Conservation (phyloP, 2,329 filamentous ascomycete genomes). For the Scedosporium dehoogii region DNA sequence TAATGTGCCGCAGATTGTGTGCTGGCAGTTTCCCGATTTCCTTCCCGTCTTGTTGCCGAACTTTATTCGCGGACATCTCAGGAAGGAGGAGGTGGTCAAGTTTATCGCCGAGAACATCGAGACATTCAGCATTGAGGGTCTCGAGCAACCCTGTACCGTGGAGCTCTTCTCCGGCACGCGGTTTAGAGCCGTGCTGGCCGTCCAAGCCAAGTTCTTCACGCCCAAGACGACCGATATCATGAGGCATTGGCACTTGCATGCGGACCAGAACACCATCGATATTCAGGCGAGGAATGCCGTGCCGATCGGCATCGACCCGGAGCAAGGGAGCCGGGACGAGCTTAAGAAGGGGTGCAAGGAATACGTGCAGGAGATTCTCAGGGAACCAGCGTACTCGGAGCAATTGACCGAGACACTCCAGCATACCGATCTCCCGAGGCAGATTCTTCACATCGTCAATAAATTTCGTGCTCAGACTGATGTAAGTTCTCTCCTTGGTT, state of each 20-base stretch:
- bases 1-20: slow-evolving; percentile 42
- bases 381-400: slow-evolving; percentile 36
- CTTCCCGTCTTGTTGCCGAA: slow-evolving; percentile 39
- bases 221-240: slow-evolving; percentile 36
- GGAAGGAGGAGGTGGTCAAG: slow-evolving; percentile 35
- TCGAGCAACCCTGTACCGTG: slow-evolving; percentile 31
- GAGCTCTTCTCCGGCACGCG: slow-evolving; percentile 36
- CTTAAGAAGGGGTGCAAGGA: slow-evolving; percentile 35
- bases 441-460: slow-evolving; percentile 37
- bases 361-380: slow-evolving; percentile 37
- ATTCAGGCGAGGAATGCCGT: slow-evolving; percentile 32
- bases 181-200: slow-evolving; percentile 34
- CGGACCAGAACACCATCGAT: slow-evolving; percentile 25
- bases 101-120: slow-evolving; percentile 41
- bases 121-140: slow-evolving; percentile 30
- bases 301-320: slow-evolving; percentile 40
- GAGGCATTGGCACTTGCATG: slow-evolving; percentile 39
- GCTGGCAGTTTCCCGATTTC: slow-evolving; percentile 51
- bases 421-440: slow-evolving; percentile 34
- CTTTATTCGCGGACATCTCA: slow-evolving; percentile 40
- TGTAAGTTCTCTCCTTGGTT: slow-evolving; percentile 19
- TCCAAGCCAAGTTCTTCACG: slow-evolving; percentile 43
- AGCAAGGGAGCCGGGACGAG: slow-evolving; percentile 30
- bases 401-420: slow-evolving; percentile 38
- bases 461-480: slow-evolving; percentile 34